phyloP scores from a whole-genome alignment of 495 filamentous ascomycete genomes.

The Aspergillus avenaceus region DNA sequence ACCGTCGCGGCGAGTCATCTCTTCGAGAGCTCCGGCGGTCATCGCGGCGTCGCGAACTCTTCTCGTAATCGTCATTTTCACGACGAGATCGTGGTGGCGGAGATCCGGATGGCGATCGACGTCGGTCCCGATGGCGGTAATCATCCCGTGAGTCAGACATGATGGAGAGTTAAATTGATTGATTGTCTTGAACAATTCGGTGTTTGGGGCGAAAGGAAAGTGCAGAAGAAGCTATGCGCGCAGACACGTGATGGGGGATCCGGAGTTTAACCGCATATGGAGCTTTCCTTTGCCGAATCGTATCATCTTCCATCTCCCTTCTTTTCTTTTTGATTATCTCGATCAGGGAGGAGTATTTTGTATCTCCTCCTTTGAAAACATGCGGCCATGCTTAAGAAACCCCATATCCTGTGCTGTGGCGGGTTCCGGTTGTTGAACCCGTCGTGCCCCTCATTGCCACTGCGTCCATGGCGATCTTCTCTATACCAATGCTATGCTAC shows the following conservation, averaged over 20 bases:
- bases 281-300: background rate
- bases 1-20: conserved; percentile 23
- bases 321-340: background rate
- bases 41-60: conserved; percentile 28
- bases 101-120: conserved; percentile 17
- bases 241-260: conserved; percentile 23
- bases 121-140: conserved; percentile 14
- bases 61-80: conserved; percentile 18
- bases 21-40: conserved; percentile 28
- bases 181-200: too few species aligned
- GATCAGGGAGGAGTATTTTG: background rate
- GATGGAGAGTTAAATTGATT: conserved; percentile 1
- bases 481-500: conserved; percentile 31
- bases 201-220: background rate
- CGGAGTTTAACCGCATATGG: conserved; percentile 1
- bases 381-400: conserved; percentile 41
- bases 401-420: conserved; percentile 18
- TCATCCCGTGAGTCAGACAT: conserved; percentile 25
- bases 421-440: conserved; percentile 28
- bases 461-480: background rate
- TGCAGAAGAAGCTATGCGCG: background rate
- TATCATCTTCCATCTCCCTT: background rate
- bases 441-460: conserved; percentile 17
- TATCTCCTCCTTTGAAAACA: conserved; percentile 25
- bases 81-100: conserved; percentile 22